Evolutionary conservation across 371 early-diverging fungal species (phyloP).

Genomic region (Sporodiniella umbellata): DNA sequence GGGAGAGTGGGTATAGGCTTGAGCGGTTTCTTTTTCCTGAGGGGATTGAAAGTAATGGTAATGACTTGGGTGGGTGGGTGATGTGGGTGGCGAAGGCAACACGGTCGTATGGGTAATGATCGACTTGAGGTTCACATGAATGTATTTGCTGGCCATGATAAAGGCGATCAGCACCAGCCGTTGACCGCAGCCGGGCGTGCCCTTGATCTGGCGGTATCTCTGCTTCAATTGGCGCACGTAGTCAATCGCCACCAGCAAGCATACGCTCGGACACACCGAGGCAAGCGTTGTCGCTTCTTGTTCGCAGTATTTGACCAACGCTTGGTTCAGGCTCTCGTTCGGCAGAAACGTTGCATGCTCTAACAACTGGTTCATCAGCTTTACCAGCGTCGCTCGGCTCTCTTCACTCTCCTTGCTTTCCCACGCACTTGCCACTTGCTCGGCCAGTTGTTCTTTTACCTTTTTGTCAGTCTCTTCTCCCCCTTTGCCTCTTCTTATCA

Average conservation of each 20-base stretch:
- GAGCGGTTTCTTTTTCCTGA: neutral
- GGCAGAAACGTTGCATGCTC: constrained; percentile 15
- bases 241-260: constrained; percentile 22
- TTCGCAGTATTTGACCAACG: constrained; percentile 19
- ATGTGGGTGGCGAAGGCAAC: constrained; percentile 25
- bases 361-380: constrained; percentile 21
- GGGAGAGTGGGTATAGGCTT: neutral
- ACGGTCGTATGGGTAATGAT: constrained; percentile 7
- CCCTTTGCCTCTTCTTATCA: too few species aligned
- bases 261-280: constrained; percentile 25
- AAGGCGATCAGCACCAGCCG: constrained; percentile 25
- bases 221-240: constrained; percentile 24
- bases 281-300: constrained; percentile 16
- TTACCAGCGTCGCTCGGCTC: constrained; percentile 6
- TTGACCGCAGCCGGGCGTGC: constrained; percentile 24
- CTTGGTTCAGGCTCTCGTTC: constrained; percentile 18
- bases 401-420: constrained; percentile 16
- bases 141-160: constrained; percentile 26
- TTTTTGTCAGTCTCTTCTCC: too few species aligned
- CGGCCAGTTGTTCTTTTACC: constrained; percentile 19
- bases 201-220: constrained; percentile 24
- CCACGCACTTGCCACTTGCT: constrained; percentile 18
- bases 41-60: constrained; percentile 22
- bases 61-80: constrained; percentile 18
- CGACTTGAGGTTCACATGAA: constrained; percentile 23